A percentile compares a stretch with the other conserved stretches of the same genome.
phyloP scores from a whole-genome alignment of 2,329 filamentous ascomycete species.

The Diaporthe citri region DNA sequence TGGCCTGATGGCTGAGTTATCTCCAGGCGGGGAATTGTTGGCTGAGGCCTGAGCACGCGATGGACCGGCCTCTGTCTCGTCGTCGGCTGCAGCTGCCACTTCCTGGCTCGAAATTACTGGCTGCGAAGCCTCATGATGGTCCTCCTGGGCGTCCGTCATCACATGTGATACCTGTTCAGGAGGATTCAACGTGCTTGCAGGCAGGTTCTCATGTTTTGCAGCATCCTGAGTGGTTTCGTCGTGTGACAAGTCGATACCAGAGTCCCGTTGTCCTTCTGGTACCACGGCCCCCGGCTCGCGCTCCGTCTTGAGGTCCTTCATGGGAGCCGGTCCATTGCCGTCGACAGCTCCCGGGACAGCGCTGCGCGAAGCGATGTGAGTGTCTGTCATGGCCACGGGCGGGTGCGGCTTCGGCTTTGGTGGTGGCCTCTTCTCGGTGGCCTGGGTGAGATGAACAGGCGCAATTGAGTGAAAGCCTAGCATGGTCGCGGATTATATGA shows the following conservation, averaged over 20 bases:
- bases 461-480: slow-evolving; percentile 36
- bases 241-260: slow-evolving; percentile 23
- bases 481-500: slow-evolving; percentile 31
- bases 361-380: background rate
- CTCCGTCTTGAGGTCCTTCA: slow-evolving; percentile 9
- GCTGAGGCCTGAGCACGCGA: background rate
- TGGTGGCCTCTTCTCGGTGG: slow-evolving; percentile 15
- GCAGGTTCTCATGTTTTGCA: background rate
- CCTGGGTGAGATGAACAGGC: slow-evolving; percentile 25
- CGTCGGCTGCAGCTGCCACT: background rate
- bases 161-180: background rate
- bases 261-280: slow-evolving; percentile 6
- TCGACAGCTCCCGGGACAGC: background rate
- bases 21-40: slow-evolving; percentile 6
- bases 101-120: background rate
- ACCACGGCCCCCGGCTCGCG: background rate
- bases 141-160: background rate
- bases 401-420: slow-evolving; percentile 16
- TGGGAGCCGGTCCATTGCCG: background rate
- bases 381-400: slow-evolving; percentile 18
- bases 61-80: slow-evolving; percentile 21
- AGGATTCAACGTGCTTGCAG: background rate
- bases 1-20: background rate
- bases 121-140: background rate
- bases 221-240: background rate